phyloP scores from a whole-genome alignment of 1,139 yeast species.

The Sugiyamaella castrensis region DNA sequence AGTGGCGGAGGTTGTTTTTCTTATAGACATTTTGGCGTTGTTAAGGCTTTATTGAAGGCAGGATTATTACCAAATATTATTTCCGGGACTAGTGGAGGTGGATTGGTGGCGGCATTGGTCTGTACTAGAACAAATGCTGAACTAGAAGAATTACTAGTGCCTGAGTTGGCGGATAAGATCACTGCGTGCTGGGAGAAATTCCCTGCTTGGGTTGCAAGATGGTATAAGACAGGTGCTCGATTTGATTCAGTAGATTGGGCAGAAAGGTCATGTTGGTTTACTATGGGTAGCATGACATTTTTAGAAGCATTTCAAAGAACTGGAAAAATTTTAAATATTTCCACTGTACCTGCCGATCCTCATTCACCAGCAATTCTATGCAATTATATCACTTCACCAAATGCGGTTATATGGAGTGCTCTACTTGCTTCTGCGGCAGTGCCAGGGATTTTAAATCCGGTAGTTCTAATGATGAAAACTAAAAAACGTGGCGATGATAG shows the following conservation, averaged over 20 bases:
- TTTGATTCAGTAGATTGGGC: conserved; percentile 80
- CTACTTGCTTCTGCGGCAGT: conserved; percentile 78
- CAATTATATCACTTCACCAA: conserved; percentile 73
- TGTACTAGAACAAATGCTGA: conserved; percentile 72
- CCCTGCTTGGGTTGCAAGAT: conserved; percentile 55
- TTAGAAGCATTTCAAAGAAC: conserved; percentile 66
- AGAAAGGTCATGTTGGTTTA: conserved; percentile 61
- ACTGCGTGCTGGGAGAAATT: conserved; percentile 72
- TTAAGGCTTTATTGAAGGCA: conserved; percentile 66
- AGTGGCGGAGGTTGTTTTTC: conserved; percentile 83
- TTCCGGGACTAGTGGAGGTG: conserved; percentile 83
- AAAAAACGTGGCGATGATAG: conserved; percentile 34
- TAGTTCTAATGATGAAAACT: conserved; percentile 71
- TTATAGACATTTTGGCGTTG: conserved; percentile 73
- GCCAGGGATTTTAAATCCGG: conserved; percentile 81
- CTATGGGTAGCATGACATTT: conserved; percentile 69
- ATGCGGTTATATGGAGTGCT: conserved; percentile 80
- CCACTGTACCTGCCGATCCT: conserved; percentile 80
- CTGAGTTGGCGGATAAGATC: conserved; percentile 61
- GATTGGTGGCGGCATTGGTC: conserved; percentile 70
- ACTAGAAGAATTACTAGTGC: conserved; percentile 52
- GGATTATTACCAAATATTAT: conserved; percentile 65
- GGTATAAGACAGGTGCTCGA: conserved; percentile 75
- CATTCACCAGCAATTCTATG: conserved; percentile 79
- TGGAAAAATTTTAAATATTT: conserved; percentile 66